Conservation (phyloP, 176 grass and related monocot species). For the Luzula sylvatica region DNA sequence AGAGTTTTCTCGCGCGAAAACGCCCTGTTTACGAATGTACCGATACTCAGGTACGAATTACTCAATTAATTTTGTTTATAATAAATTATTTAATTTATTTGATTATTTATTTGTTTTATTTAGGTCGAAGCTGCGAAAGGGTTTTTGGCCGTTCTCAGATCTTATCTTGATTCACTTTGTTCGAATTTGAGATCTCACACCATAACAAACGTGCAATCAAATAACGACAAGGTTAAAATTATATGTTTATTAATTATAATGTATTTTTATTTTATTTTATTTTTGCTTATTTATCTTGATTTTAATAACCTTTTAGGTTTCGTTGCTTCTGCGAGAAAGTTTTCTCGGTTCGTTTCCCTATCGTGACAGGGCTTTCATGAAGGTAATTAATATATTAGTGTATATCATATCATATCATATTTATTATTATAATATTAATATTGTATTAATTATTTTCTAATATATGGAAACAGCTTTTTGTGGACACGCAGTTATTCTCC, state of each 20-base stretch:
- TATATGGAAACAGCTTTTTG: constrained; percentile 57
- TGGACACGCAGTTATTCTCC: constrained; percentile 93
- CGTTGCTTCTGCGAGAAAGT: constrained; percentile 89
- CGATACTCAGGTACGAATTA: constrained; percentile 56
- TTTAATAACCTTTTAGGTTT: constrained; percentile 49
- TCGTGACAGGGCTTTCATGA: constrained; percentile 82
- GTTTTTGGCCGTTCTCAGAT: constrained; percentile 81
- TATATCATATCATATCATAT: background rate
- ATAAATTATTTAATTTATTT: background rate
- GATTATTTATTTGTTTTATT: background rate
- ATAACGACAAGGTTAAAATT: constrained; percentile 83
- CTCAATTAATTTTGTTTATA: too few species aligned
- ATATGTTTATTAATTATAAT: background rate
- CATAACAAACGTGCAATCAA: constrained; percentile 97
- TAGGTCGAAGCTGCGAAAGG: constrained; percentile 98
- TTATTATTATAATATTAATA: background rate
- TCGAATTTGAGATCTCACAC: constrained; percentile 93
- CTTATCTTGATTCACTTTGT: constrained; percentile 88
- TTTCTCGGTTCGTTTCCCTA: constrained; percentile 79
- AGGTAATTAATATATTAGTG: constrained; percentile 38
- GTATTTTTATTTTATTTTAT: background rate
- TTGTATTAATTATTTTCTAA: constrained; percentile 7
- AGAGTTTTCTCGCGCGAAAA: constrained; percentile 92
- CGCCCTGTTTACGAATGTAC: constrained; percentile 90
- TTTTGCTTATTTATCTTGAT: background rate